These are phyloP conservation scores for Leccinum obscurum DNA, from an alignment of 768 basidiomycete species.

Conservation along the genomic window DNA sequence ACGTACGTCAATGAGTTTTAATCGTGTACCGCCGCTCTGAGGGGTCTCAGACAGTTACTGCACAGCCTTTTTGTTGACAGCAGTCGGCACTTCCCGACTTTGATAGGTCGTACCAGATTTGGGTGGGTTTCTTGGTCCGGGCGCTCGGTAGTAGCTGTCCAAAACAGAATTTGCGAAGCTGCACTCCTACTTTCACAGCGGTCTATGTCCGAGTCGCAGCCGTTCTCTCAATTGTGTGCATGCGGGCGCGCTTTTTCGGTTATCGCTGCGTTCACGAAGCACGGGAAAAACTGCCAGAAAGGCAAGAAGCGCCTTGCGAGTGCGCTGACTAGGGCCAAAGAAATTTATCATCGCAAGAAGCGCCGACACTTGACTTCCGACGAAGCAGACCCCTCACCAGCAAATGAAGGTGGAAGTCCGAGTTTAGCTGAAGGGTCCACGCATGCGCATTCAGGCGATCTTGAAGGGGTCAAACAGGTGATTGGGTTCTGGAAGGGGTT, in stretches of 20 bases:
- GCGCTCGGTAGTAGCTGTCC: neutral
- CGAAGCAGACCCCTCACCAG: neutral
- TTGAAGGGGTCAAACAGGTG: neutral
- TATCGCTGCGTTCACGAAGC: neutral
- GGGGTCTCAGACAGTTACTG: too few species aligned
- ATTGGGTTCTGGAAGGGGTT: neutral
- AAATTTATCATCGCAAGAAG: neutral
- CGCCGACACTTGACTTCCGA: neutral
- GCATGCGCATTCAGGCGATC: neutral
- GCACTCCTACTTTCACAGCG: neutral
- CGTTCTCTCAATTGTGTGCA: neutral
- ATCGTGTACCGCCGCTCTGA: too few species aligned
- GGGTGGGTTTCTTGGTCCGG: too few species aligned
- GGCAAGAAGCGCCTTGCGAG: neutral
- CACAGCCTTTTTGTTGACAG: too few species aligned
- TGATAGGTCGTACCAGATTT: too few species aligned
- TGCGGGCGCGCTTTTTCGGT: neutral
- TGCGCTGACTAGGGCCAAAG: neutral
- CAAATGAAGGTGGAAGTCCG: neutral
- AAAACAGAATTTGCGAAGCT: neutral
- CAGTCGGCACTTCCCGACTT: too few species aligned
- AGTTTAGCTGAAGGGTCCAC: neutral
- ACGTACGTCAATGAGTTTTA: too few species aligned
- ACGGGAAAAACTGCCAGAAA: neutral
- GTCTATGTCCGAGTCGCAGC: neutral